Base-by-base conservation (phyloP, 805 yeast species). In the Candida golubevii region DNA sequence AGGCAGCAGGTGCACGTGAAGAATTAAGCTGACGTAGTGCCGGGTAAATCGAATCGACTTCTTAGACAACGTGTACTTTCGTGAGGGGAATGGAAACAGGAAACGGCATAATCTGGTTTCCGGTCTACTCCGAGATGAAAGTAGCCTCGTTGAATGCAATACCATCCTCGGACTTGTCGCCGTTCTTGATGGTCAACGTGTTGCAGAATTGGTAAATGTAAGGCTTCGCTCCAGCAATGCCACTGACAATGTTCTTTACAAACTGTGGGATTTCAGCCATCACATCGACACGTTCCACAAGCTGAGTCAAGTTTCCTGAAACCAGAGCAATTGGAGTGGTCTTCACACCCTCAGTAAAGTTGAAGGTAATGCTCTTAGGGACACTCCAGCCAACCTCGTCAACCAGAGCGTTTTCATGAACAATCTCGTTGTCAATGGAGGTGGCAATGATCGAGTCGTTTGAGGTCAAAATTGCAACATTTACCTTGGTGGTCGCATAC, bases 151-250 rank as follows among this genome's bases (percentile, higher is more conserved):
- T 79, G 69, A 81, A 88, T 27, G 80, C 86, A 46, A 77, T 60
- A 38, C 95, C 95, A 35, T 65, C 63, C 60, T 84, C 91, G 38
- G 65, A 60, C 36, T 60, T 60, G 41, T 62, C 68, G 35, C 71
- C 59, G 38, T 70, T 57, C 50, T 66, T 72, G 48, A 86, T 69
- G 7, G 70, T 64, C 59, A 83, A 69, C 43, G 77, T 75, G 62
- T 87, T 83, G 62, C 84, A 78, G 70, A 80, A 93, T 71, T 93
- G 98, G 68, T 90, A 93, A 58, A 93, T 91, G 71, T 79, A 91
- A n/a, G 99, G 99, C 62, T 85, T 87, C 26, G 98, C 83, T 40
- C 98, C 99, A 12, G 93, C 93, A 43, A 91, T 95, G 46, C 96
- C 96, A 50, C 90, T 81, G 37, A 88, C 98, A 47, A 93, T 85